phyloP scores from a whole-genome alignment of 2,329 filamentous ascomycete species.

The Metarhizium guizhouense region DNA sequence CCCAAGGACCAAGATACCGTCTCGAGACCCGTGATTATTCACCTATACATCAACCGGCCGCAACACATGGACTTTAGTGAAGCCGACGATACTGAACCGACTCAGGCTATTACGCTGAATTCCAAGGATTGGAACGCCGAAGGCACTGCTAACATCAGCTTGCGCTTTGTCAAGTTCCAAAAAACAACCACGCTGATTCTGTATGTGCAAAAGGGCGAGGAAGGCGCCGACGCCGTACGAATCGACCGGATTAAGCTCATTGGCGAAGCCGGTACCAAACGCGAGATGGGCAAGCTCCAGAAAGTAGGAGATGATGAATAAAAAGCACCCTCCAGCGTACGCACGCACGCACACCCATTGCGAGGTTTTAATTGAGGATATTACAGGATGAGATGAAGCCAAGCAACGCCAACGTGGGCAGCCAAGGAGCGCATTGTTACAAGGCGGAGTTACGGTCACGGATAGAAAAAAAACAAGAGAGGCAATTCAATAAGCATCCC shows the following conservation, averaged over 20 bases:
- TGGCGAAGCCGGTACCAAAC: conserved; percentile 84
- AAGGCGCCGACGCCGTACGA: conserved; percentile 75
- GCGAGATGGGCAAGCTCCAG: conserved; percentile 88
- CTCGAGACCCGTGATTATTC: conserved; percentile 73
- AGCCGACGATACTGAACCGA: conserved; percentile 75
- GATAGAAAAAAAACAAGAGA: neutral
- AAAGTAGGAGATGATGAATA: conserved; percentile 76
- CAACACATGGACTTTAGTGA: conserved; percentile 94
- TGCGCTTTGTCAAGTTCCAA: conserved; percentile 97
- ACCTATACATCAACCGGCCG: conserved; percentile 79
- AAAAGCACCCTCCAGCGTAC: conserved; percentile 1
- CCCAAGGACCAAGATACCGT: conserved; percentile 62
- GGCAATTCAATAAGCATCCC: neutral
- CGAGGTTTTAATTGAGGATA: neutral
- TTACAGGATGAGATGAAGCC: neutral
- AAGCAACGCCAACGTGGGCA: neutral
- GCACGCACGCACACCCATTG: neutral
- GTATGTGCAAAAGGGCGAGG: conserved; percentile 81
- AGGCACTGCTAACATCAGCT: conserved; percentile 59
- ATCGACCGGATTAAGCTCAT: conserved; percentile 72
- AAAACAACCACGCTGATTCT: conserved; percentile 79
- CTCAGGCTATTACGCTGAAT: conserved; percentile 68
- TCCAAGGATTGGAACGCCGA: conserved; percentile 74
- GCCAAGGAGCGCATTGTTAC: neutral
- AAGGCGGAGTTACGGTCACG: neutral